These are phyloP conservation scores for Aulographum hederae DNA, from an alignment of 2,329 filamentous ascomycete species.

Conservation along the genomic window DNA sequence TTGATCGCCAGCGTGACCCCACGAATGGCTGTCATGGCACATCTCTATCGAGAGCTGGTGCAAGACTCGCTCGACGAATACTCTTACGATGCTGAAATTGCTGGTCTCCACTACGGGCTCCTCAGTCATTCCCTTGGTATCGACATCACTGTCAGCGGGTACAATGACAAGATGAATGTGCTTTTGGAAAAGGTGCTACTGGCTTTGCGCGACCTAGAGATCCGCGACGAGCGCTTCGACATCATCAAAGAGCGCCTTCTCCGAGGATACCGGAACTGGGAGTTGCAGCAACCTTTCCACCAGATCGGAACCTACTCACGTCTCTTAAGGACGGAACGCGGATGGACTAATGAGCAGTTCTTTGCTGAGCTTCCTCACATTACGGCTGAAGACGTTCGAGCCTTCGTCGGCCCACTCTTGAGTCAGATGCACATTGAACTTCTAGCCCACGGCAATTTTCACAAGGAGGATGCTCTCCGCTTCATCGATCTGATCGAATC, in stretches of 20 bases:
- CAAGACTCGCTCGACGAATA: slow-evolving; percentile 82
- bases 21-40: slow-evolving; percentile 58
- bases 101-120: slow-evolving; percentile 73
- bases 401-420: slow-evolving; percentile 65
- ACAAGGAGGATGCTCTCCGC: slow-evolving; percentile 80
- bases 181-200: slow-evolving; percentile 75
- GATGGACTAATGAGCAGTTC: slow-evolving; percentile 65
- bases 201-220: slow-evolving; percentile 67
- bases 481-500: slow-evolving; percentile 69
- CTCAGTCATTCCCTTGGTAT: slow-evolving; percentile 53
- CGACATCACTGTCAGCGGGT: slow-evolving; percentile 65
- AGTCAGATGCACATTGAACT: slow-evolving; percentile 76
- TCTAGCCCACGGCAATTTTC: slow-evolving; percentile 78
- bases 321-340: slow-evolving; percentile 60
- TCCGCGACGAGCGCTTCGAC: slow-evolving; percentile 74
- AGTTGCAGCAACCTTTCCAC: slow-evolving; percentile 73
- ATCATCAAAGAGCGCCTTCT: slow-evolving; percentile 75
- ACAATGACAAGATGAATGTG: slow-evolving; percentile 90
- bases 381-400: slow-evolving; percentile 53
- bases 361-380: slow-evolving; percentile 59
- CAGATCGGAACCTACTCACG: slow-evolving; percentile 71
- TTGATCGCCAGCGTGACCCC: slow-evolving; percentile 65
- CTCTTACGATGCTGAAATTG: slow-evolving; percentile 87
- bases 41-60: slow-evolving; percentile 70
- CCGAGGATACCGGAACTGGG: slow-evolving; percentile 68